Evolutionary conservation across 306 rosid species (phyloP), one percentile per base, ranked within the genome.

Genomic region (Vigna nakashimae): DNA sequence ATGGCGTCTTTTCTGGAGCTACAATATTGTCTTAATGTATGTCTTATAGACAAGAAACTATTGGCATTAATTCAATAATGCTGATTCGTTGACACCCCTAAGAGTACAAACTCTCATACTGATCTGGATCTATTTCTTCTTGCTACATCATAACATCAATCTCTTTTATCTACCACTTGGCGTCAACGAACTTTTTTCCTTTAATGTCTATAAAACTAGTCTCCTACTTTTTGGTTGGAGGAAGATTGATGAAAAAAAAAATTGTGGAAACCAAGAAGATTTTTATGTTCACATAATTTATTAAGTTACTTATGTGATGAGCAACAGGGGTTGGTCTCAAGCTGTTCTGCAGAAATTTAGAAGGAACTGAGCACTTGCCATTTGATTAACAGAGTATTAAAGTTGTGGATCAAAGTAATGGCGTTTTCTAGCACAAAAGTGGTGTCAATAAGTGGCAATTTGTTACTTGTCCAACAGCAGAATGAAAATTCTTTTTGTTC

Each of bases 291-390:
- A 20, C 18, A 63, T 18, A 34, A 36, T 50, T 34, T 34, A 51
- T 64, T 7, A 49, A 30, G 40, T 36, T 63, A 24, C 38, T 64
- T 50, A 34, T 65, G 73, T 75, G 66, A 76, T 69, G 81, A 59
- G 58, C 50, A 36, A 58, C 66, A 59, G 58, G 49, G 50, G 81
- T 17, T 69, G 58, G 77, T 52, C 20, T 59, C 18, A 22, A 34
- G 56, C 26, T 50, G 52, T 73, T 74, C 43, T 36, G 52, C 9
- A 63, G 65, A 66, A 53, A 26, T 69, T 26, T 46, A 15, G 42
- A 55, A 18, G 67, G 71, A 46, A 46, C 65, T 28, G 50, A 5
- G 5, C 55, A 9, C 5, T 40, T 69, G 42, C 43, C 73, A 75
- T 59, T 60, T 59, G 58, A 75, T 50, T 20, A 58, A 49, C 5